These are phyloP conservation scores for Debaryomyces prosopidis DNA, from an alignment of 805 yeast genomes.

Conservation along the genomic window DNA sequence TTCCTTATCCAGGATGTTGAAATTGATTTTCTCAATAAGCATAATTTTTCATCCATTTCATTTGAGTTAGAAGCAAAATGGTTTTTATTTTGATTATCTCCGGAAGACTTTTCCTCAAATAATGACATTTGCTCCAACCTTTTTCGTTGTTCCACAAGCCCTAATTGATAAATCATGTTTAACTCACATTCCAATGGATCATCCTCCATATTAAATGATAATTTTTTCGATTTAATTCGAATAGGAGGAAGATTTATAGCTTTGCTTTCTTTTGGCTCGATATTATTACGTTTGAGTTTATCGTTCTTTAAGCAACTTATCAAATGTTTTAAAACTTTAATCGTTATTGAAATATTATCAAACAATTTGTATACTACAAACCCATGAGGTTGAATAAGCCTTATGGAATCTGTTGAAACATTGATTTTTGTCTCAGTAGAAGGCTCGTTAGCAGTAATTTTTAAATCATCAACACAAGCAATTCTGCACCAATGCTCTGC, in stretches of 20 bases:
- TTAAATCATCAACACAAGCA: conserved; percentile 36
- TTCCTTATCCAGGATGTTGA: conserved; percentile 73
- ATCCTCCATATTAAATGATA: conserved; percentile 41
- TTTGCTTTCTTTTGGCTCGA: conserved; percentile 31
- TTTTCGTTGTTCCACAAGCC: conserved; percentile 40
- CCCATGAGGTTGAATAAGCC: conserved; percentile 38
- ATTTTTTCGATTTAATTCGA: conserved; percentile 21
- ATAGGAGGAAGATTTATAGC: conserved; percentile 30
- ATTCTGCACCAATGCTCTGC: conserved; percentile 52
- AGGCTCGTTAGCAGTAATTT: conserved; percentile 11
- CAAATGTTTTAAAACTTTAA: conserved; percentile 37
- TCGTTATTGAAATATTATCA: conserved; percentile 36
- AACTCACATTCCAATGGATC: conserved; percentile 45
- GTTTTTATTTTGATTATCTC: background rate
- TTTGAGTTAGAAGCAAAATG: conserved; percentile 5
- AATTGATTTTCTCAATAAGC: conserved; percentile 43
- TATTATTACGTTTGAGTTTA: conserved; percentile 14
- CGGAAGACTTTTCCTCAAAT: conserved; percentile 17
- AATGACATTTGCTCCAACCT: conserved; percentile 29
- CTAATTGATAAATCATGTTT: conserved; percentile 43
- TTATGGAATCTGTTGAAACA: conserved; percentile 24
- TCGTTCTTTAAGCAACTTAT: conserved; percentile 21
- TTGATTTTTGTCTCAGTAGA: conserved; percentile 16
- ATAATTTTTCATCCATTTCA: conserved; percentile 19
- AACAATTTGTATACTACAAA: conserved; percentile 39